phyloP scores from a whole-genome alignment of 805 yeast species.

The Lipomyces kockii region DNA sequence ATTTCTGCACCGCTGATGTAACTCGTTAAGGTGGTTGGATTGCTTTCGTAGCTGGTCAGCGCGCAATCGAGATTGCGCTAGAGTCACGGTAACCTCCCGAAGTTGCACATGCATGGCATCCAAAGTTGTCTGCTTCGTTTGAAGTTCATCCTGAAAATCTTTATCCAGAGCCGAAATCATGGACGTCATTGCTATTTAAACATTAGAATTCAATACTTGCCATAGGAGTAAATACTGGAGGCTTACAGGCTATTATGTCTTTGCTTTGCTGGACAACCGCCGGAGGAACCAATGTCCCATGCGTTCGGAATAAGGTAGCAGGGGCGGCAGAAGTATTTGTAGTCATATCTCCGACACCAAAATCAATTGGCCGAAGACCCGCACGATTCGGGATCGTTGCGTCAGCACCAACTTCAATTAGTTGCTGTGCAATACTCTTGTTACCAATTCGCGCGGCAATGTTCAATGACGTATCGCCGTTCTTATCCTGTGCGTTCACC shows the following conservation, averaged over 20 bases:
- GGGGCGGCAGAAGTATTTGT: constrained; percentile 5
- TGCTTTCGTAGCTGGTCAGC: constrained; percentile 58
- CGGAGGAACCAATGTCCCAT: constrained; percentile 20
- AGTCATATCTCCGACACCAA: constrained; percentile 56
- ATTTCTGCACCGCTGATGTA: constrained; percentile 60
- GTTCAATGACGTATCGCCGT: constrained; percentile 94
- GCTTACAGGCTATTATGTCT: constrained; percentile 50
- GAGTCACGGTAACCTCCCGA: constrained; percentile 58
- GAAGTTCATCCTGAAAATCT: constrained; percentile 64
- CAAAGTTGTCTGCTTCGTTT: constrained; percentile 57
- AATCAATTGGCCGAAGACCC: constrained; percentile 85
- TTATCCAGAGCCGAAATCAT: constrained; percentile 58
- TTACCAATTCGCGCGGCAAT: constrained; percentile 90
- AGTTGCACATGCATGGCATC: constrained; percentile 59
- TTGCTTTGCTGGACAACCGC: constrained; percentile 44
- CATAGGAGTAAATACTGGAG: not conserved
- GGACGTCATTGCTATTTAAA: constrained; percentile 51
- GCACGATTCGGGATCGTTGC: constrained; percentile 77
- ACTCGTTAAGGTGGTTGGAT: constrained; percentile 52
- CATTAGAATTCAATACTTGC: not conserved
- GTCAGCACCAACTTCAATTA: constrained; percentile 88
- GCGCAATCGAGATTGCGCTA: constrained; percentile 55
- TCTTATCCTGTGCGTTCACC: constrained; percentile 85
- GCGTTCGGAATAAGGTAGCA: not conserved
- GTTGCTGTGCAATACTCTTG: constrained; percentile 74